Evolutionary conservation across 139 green algal genomes (phyloP).

Genomic region (Deuterostichococcus epilithicus): DNA sequence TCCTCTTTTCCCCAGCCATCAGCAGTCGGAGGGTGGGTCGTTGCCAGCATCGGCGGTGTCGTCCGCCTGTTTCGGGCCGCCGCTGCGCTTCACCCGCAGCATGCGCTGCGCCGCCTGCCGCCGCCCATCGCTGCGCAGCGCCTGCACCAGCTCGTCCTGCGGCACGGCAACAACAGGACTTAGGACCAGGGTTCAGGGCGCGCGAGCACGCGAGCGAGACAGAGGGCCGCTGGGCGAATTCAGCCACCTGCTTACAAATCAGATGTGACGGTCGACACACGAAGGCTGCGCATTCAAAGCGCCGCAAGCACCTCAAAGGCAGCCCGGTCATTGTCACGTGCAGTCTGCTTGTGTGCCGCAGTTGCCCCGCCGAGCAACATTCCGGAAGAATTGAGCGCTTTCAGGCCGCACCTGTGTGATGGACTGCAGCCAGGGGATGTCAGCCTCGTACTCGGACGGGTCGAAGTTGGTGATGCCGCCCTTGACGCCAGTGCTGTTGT

Average conservation of each 20-base stretch:
- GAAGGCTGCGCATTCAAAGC: too few species aligned
- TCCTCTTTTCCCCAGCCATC: background rate
- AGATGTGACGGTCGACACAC: too few species aligned
- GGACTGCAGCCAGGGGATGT: conserved; percentile 62
- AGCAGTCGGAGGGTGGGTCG: background rate
- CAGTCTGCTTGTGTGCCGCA: too few species aligned
- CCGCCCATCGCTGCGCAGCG: conserved; percentile 67
- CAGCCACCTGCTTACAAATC: too few species aligned
- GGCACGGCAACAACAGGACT: too few species aligned
- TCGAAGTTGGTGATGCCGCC: conserved; percentile 88
- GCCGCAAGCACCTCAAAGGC: too few species aligned
- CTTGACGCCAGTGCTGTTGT: conserved; percentile 67
- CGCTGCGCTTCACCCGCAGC: conserved; percentile 43
- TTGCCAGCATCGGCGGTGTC: background rate
- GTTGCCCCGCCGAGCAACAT: too few species aligned
- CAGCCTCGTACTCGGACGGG: conserved; percentile 69
- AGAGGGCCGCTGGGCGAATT: too few species aligned
- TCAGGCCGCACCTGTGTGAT: conserved; percentile 56
- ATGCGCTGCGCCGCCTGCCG: conserved; percentile 65
- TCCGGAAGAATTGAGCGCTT: too few species aligned
- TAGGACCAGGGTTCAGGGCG: too few species aligned
- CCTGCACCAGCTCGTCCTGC: conserved; percentile 81
- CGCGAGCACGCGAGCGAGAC: too few species aligned
- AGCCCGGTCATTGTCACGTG: too few species aligned
- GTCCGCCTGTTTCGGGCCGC: conserved; percentile 15